Base-by-base conservation (phyloP, 2,329 filamentous ascomycete genomes). In the Rhinocladiella similis region DNA sequence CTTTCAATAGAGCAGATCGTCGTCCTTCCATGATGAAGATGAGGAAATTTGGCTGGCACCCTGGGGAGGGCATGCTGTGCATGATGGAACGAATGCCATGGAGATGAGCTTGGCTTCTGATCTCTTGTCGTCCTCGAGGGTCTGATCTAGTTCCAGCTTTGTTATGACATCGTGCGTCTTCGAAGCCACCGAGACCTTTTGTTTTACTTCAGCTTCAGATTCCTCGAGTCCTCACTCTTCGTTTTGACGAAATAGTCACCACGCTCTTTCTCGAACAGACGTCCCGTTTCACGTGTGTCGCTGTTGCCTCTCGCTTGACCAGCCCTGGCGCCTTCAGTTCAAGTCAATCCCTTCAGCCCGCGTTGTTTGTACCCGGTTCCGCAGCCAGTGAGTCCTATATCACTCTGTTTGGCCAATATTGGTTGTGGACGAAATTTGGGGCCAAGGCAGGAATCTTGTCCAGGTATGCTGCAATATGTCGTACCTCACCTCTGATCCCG, bases 1-100 rank as follows among this genome's bases (percentile, higher is more conserved):
- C 53, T 58, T 56, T 59, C 47, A 59, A 59, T 60, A 50, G 55
- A 63, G 57, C 57, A 56, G 59, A 63, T 60, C 58, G 52, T 43
- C 57, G 47, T 41, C 38, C 55, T 47, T 53, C 50, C 46, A 56
- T 53, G 50, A 62, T 53, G 54, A 65, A 55, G 54, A 61, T 55
- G 63, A 63, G 57, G 59, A 59, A 57, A 62, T 60, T 60, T 60
- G 54, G 51, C 52, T 45, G 39, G 14, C 38, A 20, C 41, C n/a
- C 41, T 20, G 19, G 38, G 22, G 38, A 33, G 47, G 46, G 47
- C 56, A 49, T 20, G 43, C 54, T 51, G 25, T 57, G 55, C 52
- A 49, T 39, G 47, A 57, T 41, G 50, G 47, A 51, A 25, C 41
- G 18, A 41, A 16, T 16, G 22, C 47, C 36, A 39, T 14, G 16